These are phyloP conservation scores for Aspergillus terreus DNA, from an alignment of 2,329 filamentous ascomycete species.

Conservation along the genomic window DNA sequence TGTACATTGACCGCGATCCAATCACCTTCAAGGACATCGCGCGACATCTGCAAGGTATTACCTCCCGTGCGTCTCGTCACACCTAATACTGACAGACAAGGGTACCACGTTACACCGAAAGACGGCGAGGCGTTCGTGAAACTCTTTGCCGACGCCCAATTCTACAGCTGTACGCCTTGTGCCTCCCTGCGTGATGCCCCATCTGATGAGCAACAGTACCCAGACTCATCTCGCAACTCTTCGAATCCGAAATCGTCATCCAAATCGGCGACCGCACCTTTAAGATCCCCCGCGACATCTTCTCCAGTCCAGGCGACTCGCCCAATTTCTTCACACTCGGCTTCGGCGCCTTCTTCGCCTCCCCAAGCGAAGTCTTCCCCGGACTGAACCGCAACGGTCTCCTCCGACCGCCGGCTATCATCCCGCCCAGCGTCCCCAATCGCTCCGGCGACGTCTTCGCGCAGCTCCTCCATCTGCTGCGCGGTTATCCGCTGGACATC, in stretches of 20 bases:
- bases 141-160: constrained; percentile 90
- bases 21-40: constrained; percentile 85
- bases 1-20: constrained; percentile 94
- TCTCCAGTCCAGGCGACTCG: constrained; percentile 79
- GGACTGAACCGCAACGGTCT: constrained; percentile 75
- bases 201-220: constrained; percentile 58
- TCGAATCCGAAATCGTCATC: constrained; percentile 83
- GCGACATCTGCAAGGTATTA: constrained; percentile 71
- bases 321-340: constrained; percentile 95
- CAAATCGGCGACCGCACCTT: constrained; percentile 84
- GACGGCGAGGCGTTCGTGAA: constrained; percentile 87
- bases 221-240: constrained; percentile 83
- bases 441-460: constrained; percentile 79
- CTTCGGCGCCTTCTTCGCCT: constrained; percentile 82
- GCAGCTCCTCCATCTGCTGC: constrained; percentile 75
- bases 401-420: constrained; percentile 80
- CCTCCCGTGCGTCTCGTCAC: neutral
- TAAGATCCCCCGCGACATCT: constrained; percentile 83
- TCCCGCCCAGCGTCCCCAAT: constrained; percentile 75
- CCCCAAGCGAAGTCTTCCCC: constrained; percentile 76
- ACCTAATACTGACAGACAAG: constrained; percentile 25
- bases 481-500: constrained; percentile 79
- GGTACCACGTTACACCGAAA: constrained; percentile 78
- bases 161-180: constrained; percentile 70
- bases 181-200: neutral